Base-by-base conservation (phyloP, 2,329 filamentous ascomycete genomes). In the Arthrobotrys pseudoclavata region DNA sequence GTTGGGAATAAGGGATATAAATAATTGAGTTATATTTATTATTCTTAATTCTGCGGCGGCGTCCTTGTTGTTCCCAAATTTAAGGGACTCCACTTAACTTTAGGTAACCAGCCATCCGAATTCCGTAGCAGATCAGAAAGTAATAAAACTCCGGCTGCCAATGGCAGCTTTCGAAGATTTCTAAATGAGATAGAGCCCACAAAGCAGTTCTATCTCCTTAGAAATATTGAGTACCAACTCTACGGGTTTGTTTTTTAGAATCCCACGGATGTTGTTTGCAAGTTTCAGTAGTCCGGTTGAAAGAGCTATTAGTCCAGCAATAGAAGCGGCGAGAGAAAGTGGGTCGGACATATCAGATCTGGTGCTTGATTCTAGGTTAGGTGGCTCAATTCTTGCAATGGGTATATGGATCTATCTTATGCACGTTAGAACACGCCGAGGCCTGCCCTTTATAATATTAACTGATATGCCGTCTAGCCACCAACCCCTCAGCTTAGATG, bases 341-440 rank as follows among this genome's bases (percentile, higher is more conserved):
- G 52, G 52, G 6, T 57, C 52, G n/a, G 52, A 26, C 52, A 57
- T 57, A 37, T 57, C 42, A 15, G 40, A n/a, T n/a, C n/a, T n/a
- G n/a, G n/a, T n/a, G n/a, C n/a, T n/a, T n/a, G 13, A 37, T 7
- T 37, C 13, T 37, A 37, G 34, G 1, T 10, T 37, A 37, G 7
- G 34, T 37, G 34, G n/a, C 5, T 13, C n/a, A n/a, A 45, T 45
- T 12, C n/a, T n/a, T n/a, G n/a, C n/a, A n/a, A n/a, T n/a, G n/a
- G n/a, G n/a, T n/a, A n/a, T n/a, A n/a, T n/a, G n/a, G n/a, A n/a
- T n/a, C n/a, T n/a, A n/a, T n/a, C n/a, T n/a, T n/a, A n/a, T n/a
- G n/a, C n/a, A n/a, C n/a, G n/a, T n/a, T n/a, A n/a, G n/a, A n/a
- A n/a, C n/a, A n/a, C n/a, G n/a, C n/a, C n/a, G n/a, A n/a, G 4